Evolutionary conservation across 169 alveolate genomes (phyloP).

Genomic region (Cryptosporidium meleagridis): DNA sequence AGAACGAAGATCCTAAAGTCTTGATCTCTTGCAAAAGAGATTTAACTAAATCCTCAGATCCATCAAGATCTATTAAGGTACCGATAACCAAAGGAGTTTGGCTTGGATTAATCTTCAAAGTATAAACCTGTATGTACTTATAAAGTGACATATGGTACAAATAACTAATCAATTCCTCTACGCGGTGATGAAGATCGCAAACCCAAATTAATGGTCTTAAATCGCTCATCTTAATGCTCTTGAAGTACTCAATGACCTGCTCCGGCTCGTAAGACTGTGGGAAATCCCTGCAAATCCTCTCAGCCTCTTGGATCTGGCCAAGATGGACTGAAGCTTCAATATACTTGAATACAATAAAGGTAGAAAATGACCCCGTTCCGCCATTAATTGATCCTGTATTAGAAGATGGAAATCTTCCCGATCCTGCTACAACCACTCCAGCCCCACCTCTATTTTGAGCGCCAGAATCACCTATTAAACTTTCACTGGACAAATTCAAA

Average conservation of each 20-base stretch:
- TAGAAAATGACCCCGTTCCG: constrained; percentile 66
- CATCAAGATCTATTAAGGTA: constrained; percentile 97
- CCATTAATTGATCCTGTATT: constrained; percentile 82
- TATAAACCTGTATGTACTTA: constrained; percentile 97
- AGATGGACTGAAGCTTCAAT: constrained; percentile 97
- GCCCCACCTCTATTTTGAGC: constrained; percentile 79
- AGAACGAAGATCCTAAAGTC: constrained; percentile 92
- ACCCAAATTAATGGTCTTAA: constrained; percentile 98
- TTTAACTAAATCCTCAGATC: constrained; percentile 96
- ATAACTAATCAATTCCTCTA: constrained; percentile 97
- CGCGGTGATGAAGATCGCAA: constrained; percentile 97
- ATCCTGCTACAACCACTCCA: constrained; percentile 88
- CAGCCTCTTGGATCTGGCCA: constrained; percentile 96
- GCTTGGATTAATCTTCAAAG: constrained; percentile 94
- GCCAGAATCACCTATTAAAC: constrained; percentile 80
- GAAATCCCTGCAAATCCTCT: constrained; percentile 94
- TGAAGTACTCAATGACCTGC: constrained; percentile 95
- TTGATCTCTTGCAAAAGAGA: constrained; percentile 90
- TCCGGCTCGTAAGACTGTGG: constrained; percentile 94
- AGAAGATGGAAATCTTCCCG: constrained; percentile 85
- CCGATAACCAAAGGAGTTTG: constrained; percentile 98
- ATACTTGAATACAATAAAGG: constrained; percentile 87
- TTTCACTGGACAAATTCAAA: neutral
- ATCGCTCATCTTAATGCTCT: constrained; percentile 94
- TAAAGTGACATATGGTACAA: constrained; percentile 94